phyloP scores from a whole-genome alignment of 768 basidiomycete species.

The Suillus luteus region DNA sequence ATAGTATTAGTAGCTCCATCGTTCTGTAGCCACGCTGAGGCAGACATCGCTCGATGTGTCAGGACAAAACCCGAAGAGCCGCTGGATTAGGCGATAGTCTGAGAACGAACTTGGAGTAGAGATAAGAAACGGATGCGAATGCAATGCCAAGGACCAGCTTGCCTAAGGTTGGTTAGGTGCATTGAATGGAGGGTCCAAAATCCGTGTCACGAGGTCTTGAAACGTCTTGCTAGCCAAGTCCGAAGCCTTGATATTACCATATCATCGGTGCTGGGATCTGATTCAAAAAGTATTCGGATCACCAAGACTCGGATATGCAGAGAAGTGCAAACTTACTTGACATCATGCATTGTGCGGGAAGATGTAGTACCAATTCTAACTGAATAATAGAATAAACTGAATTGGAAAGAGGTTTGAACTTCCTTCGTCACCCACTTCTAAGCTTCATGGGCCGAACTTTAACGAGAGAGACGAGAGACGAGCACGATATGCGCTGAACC shows the following conservation, averaged over 20 bases:
- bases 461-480: slow-evolving; percentile 28
- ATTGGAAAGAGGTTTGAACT: slow-evolving; percentile 22
- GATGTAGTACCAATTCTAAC: slow-evolving; percentile 17
- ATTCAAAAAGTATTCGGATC: not conserved
- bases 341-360: not conserved
- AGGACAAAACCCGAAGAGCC: not conserved
- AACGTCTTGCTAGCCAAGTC: slow-evolving; percentile 32
- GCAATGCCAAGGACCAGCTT: slow-evolving; percentile 8
- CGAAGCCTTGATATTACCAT: not conserved
- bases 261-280: not conserved
- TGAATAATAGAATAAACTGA: slow-evolving; percentile 51
- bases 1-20: not conserved
- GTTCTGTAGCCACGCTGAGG: not conserved
- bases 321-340: not conserved
- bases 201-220: slow-evolving; percentile 56
- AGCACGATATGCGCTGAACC: slow-evolving; percentile 23
- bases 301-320: too few species aligned
- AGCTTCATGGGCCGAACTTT: slow-evolving; percentile 17
- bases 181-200: slow-evolving; percentile 61
- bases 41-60: not conserved
- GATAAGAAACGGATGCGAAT: not conserved
- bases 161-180: slow-evolving; percentile 56
- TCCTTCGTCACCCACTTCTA: slow-evolving; percentile 8
- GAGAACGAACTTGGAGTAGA: not conserved
- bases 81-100: not conserved